Evolutionary conservation across 2,329 filamentous ascomycete species (phyloP).

Genomic region (Ceratocystis lukuohia): DNA sequence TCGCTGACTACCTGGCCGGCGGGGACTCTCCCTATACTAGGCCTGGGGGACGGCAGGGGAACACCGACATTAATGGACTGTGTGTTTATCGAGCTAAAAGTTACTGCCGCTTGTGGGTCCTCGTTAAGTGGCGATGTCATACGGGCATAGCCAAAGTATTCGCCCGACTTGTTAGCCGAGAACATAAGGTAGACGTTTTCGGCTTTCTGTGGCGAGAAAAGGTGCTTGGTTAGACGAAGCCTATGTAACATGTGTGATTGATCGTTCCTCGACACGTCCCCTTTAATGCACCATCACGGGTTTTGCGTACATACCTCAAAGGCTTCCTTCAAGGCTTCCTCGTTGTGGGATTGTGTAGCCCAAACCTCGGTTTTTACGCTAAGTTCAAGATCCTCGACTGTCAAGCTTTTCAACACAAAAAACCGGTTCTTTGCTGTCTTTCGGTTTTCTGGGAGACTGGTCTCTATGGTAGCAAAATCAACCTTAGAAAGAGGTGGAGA

Average conservation of each 20-base stretch:
- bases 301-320: slow-evolving; percentile 50
- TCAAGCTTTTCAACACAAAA: slow-evolving; percentile 88
- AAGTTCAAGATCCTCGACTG: slow-evolving; percentile 74
- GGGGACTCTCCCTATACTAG: slow-evolving; percentile 63
- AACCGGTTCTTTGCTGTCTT: slow-evolving; percentile 40
- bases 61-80: slow-evolving; percentile 42
- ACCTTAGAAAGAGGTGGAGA: neutral
- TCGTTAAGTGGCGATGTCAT: slow-evolving; percentile 78
- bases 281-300: neutral
- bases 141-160: slow-evolving; percentile 88
- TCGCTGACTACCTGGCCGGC: slow-evolving; percentile 84
- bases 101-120: slow-evolving; percentile 54
- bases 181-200: slow-evolving; percentile 87
- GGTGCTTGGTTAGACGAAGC: neutral
- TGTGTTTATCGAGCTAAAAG: slow-evolving; percentile 54
- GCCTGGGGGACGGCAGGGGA: slow-evolving; percentile 66
- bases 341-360: slow-evolving; percentile 92
- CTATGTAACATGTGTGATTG: neutral
- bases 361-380: slow-evolving; percentile 81
- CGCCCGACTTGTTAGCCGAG: slow-evolving; percentile 92
- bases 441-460: neutral
- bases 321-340: slow-evolving; percentile 66
- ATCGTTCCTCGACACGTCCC: too few relatives aligned
- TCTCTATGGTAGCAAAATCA: neutral
- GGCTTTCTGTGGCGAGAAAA: slow-evolving; percentile 40